Evolutionary conservation across 192 early-diverging fungal species (phyloP), one percentile per base, ranked within the genome.

Genomic region (Funneliformis mosseae): DNA sequence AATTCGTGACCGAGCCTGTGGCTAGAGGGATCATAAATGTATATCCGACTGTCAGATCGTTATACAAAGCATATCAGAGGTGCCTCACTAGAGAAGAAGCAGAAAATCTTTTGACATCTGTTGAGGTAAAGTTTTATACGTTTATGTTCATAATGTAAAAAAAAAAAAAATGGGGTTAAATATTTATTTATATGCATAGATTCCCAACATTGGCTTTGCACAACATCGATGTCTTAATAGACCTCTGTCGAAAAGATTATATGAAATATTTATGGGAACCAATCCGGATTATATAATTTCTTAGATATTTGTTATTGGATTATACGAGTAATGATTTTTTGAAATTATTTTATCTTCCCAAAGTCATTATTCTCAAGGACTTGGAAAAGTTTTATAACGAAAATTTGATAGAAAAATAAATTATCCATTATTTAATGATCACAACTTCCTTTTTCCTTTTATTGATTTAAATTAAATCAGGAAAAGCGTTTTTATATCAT

Each of bases 1-100:
- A 84, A 63, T 33, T 74, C 21, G 83, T 83, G 21, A 86, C 87
- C 11, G 74, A 82, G 0, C 78, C 85, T 2, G 81, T 88, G 8
- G 85, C 87, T 8, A 82, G 66, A 23, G 79, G 73, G 23, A 82
- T 88, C 21, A 62, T 83, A 5, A 25, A 77, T 21, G 55, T 21
- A 12, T 86, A 84, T 59, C 81, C 87, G 12, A 84, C 83, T 0
- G 12, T 82, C 28, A 70, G 73, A 8, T 80, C 78, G 6, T 68
- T 88, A 27, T 84, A 83, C 25, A 46, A 81, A 1, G 73, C 72
- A 8, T 88, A 86, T 42, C 25, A 46, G 14, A 25, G 67, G 38
- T 73, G 79, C 27, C 5, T 46, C n/a, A 77, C 28, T 6, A 23
- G 70, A 50, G 70, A 75, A 66, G 75, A 84, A 62, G 70, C 59